Evolutionary conservation across 1,284 basidiomycete species (phyloP).

Genomic region (Mycena citricolor): DNA sequence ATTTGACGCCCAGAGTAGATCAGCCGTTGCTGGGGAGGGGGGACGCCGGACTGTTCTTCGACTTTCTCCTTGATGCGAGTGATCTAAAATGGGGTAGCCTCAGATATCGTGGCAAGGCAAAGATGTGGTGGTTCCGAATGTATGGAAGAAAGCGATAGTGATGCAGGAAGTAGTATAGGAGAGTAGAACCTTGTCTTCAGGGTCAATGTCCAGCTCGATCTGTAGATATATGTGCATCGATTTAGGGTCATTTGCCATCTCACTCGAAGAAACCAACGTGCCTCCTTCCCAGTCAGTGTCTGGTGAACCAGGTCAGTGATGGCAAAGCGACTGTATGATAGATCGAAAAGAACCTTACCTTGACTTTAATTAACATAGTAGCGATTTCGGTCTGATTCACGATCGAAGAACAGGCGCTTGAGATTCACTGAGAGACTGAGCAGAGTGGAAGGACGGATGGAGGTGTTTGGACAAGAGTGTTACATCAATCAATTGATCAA

Average conservation of each 20-base stretch:
- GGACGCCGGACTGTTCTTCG: constrained; percentile 98
- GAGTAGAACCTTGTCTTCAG: constrained; percentile 85
- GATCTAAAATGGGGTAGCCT: constrained; percentile 61
- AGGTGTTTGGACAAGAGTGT: too few relatives aligned
- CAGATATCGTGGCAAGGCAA: constrained; percentile 1
- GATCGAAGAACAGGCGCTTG: too few relatives aligned
- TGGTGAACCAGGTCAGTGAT: constrained; percentile 33
- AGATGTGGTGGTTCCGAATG: too few relatives aligned
- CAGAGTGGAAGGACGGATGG: too few relatives aligned
- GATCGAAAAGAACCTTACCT: constrained; percentile 44
- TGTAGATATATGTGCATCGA: constrained; percentile 32
- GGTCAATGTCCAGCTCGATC: constrained; percentile 97
- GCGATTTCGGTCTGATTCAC: too few relatives aligned
- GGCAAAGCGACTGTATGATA: constrained; percentile 9
- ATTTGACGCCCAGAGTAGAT: constrained; percentile 96
- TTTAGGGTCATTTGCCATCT: constrained; percentile 1
- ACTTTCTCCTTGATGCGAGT: constrained; percentile 97
- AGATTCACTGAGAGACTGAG: too few relatives aligned
- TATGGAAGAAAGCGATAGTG: too few relatives aligned
- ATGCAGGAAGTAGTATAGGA: too few relatives aligned
- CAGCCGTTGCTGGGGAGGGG: constrained; percentile 93
- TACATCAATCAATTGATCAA: too few relatives aligned
- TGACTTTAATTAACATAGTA: constrained; percentile 81
- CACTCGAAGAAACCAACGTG: constrained; percentile 34
- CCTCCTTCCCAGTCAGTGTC: constrained; percentile 94